phyloP scores from a whole-genome alignment of 1,139 yeast genomes.

The Taphrina deformans region DNA sequence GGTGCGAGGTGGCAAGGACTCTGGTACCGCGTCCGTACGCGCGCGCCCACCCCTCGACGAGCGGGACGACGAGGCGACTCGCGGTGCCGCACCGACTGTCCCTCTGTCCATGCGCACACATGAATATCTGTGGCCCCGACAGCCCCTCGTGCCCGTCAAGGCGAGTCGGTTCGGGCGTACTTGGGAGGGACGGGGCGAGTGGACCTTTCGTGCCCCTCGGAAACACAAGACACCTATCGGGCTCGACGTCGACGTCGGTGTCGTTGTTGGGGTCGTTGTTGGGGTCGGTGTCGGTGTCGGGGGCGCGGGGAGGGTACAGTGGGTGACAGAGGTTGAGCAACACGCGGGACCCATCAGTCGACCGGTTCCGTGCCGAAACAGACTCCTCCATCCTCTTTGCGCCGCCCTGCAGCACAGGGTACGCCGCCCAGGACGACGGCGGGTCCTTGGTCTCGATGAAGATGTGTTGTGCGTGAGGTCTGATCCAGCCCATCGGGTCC shows the following conservation, averaged over 20 bases:
- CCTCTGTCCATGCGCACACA: constrained; percentile 12
- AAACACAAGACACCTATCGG: background rate
- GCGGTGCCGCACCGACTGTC: constrained; percentile 22
- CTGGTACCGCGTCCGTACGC: background rate
- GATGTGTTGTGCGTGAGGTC: background rate
- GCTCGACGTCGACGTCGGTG: background rate
- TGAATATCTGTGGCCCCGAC: background rate
- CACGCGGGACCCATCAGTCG: background rate
- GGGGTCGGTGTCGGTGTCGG: no score
- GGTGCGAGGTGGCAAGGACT: background rate
- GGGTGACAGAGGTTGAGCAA: background rate
- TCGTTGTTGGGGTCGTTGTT: no score
- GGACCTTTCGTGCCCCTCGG: background rate
- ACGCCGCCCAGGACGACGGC: background rate
- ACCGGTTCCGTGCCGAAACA: background rate
- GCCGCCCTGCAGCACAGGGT: background rate
- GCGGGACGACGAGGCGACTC: background rate
- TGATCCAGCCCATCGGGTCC: background rate
- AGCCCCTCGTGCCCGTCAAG: no score
- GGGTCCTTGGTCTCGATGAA: background rate
- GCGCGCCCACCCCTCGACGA: background rate
- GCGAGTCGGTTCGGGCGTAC: no score
- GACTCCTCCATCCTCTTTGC: background rate
- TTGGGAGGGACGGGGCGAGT: background rate
- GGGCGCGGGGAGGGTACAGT: background rate